These are phyloP conservation scores for Evansstolkia leycettana DNA, from an alignment of 495 filamentous ascomycete genomes.

Conservation along the genomic window DNA sequence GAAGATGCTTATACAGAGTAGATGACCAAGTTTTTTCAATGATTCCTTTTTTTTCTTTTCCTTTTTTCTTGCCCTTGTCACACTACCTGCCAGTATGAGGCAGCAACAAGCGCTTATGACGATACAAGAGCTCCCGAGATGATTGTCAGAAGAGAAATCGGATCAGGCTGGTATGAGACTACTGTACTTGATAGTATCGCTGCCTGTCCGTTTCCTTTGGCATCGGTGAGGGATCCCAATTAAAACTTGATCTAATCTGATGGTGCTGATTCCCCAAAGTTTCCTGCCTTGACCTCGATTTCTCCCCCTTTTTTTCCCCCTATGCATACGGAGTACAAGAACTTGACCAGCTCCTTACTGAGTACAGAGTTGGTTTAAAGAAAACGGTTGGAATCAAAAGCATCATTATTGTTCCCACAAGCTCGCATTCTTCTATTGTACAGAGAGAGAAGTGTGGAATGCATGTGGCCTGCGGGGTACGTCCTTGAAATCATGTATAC, in stretches of 20 bases:
- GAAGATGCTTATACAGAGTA: not conserved
- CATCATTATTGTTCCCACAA: no score
- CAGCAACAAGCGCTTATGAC: not conserved
- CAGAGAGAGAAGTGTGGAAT: no score
- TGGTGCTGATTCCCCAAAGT: slow-evolving; percentile 8
- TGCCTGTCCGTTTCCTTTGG: slow-evolving; percentile 5
- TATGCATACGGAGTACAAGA: no score
- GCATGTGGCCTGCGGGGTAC: no score
- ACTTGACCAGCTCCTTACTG: no score
- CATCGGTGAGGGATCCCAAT: slow-evolving; percentile 33
- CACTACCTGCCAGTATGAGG: not conserved
- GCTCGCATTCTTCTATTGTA: no score
- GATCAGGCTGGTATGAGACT: slow-evolving; percentile 9
- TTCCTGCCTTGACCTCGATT: no score
- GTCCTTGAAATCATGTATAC: no score
- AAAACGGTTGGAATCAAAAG: no score
- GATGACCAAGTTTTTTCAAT: not conserved
- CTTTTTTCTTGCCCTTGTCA: not conserved
- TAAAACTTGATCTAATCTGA: slow-evolving; percentile 53
- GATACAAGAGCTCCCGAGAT: slow-evolving; percentile 4
- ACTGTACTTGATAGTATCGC: slow-evolving; percentile 30
- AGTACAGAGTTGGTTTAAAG: no score
- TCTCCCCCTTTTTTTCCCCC: no score
- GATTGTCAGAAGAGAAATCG: not conserved
- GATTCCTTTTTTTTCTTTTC: not conserved